Conservation (phyloP, 73 alveolate species). For the Tetrahymena borealis region DNA sequence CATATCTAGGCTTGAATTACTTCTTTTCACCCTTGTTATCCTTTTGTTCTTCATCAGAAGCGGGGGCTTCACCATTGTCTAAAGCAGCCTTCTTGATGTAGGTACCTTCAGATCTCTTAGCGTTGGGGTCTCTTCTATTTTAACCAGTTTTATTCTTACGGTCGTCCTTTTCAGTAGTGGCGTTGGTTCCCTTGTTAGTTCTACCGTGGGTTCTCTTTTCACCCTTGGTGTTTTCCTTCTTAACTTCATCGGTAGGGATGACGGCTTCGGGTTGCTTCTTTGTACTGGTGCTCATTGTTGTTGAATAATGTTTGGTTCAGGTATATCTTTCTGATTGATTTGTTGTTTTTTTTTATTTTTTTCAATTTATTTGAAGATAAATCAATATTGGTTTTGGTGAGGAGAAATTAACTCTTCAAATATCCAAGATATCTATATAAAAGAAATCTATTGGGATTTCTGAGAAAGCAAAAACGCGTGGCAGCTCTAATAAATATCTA, state of each 20-base stretch:
- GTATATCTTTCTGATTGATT: too few species aligned
- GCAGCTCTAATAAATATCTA: too few species aligned
- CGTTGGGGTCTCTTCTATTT: neutral
- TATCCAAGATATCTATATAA: too few species aligned
- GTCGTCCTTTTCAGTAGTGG: neutral
- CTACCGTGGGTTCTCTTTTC: neutral
- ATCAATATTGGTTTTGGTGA: too few species aligned
- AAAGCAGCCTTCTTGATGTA: neutral
- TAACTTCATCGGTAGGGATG: neutral
- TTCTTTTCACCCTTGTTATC: neutral
- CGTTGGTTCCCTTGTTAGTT: neutral
- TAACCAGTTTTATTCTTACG: neutral
- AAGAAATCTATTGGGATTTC: too few species aligned
- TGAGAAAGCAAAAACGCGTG: too few species aligned
- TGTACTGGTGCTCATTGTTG: neutral
- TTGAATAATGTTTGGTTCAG: too few species aligned
- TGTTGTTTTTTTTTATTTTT: too few species aligned
- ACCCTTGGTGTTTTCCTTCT: slow-evolving; percentile 3
- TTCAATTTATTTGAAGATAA: too few species aligned
- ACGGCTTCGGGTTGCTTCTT: neutral
- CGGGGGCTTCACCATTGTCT: neutral
- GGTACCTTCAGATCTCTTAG: neutral
- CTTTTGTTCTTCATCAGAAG: neutral
- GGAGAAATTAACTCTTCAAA: too few species aligned
- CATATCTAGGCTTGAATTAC: neutral